Evolutionary conservation across 2,329 filamentous ascomycete species (phyloP).

Genomic region (Coniochaeta ligniaria): DNA sequence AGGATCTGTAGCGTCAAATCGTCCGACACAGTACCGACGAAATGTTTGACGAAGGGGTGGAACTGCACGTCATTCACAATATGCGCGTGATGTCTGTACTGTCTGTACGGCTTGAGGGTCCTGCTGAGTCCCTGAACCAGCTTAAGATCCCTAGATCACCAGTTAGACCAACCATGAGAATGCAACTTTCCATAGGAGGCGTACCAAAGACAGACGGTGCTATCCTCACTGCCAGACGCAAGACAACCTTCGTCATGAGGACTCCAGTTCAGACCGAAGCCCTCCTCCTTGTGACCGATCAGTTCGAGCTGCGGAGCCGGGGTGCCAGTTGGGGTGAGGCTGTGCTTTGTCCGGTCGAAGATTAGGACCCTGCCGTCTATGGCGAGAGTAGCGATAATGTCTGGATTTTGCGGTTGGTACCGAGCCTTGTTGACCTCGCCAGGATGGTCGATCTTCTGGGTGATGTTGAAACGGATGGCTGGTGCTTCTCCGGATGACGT

Average conservation of each 20-base stretch:
- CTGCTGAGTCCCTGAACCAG: slow-evolving; percentile 64
- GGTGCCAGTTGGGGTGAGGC: slow-evolving; percentile 63
- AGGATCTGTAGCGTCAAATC: slow-evolving; percentile 90
- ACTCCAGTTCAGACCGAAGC: slow-evolving; percentile 90
- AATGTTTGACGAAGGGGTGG: slow-evolving; percentile 75
- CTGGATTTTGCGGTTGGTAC: slow-evolving; percentile 95
- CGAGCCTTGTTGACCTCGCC: slow-evolving; percentile 98
- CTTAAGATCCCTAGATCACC: slow-evolving; percentile 62
- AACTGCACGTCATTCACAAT: slow-evolving; percentile 97
- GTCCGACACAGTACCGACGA: slow-evolving; percentile 91
- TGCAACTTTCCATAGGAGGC: slow-evolving; percentile 14
- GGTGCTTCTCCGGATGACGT: slow-evolving; percentile 56
- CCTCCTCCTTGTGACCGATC: slow-evolving; percentile 77
- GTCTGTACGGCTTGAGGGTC: slow-evolving; percentile 61
- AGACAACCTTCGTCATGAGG: slow-evolving; percentile 75
- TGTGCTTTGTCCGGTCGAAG: slow-evolving; percentile 94
- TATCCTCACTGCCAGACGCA: slow-evolving; percentile 86
- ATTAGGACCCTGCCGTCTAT: slow-evolving; percentile 83
- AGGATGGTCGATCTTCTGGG: slow-evolving; percentile 93
- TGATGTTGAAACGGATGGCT: slow-evolving; percentile 79
- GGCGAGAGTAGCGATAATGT: slow-evolving; percentile 90
- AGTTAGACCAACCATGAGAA: not conserved
- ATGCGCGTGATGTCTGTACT: slow-evolving; percentile 80
- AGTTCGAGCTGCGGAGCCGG: slow-evolving; percentile 80
- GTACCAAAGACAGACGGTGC: slow-evolving; percentile 85